Evolutionary conservation across 805 yeast genomes (phyloP).

Genomic region (Hanseniaspora guilliermondii): DNA sequence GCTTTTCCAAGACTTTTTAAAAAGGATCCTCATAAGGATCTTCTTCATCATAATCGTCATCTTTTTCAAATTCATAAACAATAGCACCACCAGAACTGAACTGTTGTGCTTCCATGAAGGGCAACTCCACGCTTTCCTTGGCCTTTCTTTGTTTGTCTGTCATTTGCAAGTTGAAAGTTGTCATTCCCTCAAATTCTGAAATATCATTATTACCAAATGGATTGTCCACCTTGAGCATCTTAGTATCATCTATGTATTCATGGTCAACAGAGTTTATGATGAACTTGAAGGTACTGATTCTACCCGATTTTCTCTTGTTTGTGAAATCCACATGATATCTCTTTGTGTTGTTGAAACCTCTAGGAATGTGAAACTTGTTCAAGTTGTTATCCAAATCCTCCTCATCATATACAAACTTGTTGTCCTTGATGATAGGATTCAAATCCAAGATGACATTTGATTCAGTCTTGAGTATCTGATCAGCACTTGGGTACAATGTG

Average conservation of each 20-base stretch:
- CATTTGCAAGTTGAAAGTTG: conserved; percentile 78
- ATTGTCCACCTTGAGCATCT: conserved; percentile 21
- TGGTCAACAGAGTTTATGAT: conserved; percentile 40
- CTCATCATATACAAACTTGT: conserved; percentile 30
- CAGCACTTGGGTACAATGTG: conserved; percentile 36
- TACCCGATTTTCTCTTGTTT: conserved; percentile 74
- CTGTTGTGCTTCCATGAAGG: conserved; percentile 79
- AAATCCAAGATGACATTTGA: conserved; percentile 65
- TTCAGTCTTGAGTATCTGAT: conserved; percentile 48
- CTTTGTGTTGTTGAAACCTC: conserved; percentile 41
- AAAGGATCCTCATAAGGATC: conserved; percentile 97
- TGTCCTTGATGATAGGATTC: conserved; percentile 30
- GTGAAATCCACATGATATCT: conserved; percentile 33
- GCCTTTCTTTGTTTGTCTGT: conserved; percentile 65
- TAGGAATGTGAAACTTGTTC: conserved; percentile 35
- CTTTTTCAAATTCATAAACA: conserved; percentile 88
- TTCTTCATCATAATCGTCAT: conserved; percentile 95
- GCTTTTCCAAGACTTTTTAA: conserved; percentile 25
- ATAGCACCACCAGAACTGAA: conserved; percentile 83
- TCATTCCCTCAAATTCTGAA: conserved; percentile 49
- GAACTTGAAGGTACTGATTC: conserved; percentile 49
- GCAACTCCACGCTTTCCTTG: conserved; percentile 74
- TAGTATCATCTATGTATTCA: conserved; percentile 22
- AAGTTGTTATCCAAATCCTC: conserved; percentile 36
- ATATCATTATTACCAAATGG: conserved; percentile 18